These are phyloP conservation scores for Fraxinus pennsylvanica DNA, from an alignment of 257 asterid species.

Conservation along the genomic window DNA sequence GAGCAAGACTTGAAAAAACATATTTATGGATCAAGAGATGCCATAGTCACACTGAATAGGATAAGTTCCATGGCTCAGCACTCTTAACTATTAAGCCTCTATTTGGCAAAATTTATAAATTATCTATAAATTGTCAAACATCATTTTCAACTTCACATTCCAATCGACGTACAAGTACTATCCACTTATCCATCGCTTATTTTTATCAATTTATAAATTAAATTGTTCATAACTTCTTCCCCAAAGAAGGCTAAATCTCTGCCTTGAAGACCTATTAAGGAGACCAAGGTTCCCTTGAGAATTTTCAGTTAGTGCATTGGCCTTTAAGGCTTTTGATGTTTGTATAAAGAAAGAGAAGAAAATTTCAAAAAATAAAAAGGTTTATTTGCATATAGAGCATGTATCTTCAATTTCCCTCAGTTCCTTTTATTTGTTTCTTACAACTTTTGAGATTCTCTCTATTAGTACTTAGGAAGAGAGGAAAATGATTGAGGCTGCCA, in stretches of 20 bases:
- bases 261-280: neutral
- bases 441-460: neutral
- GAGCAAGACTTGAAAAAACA: neutral
- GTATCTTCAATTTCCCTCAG: neutral
- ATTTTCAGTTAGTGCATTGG: neutral
- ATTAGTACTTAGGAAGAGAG: constrained; percentile 1
- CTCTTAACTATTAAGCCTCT: neutral
- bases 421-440: neutral
- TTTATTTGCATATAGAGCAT: neutral
- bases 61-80: neutral
- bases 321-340: neutral
- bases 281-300: neutral
- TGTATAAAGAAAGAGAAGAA: neutral
- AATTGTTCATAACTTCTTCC: no score
- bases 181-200: no score
- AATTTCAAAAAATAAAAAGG: neutral
- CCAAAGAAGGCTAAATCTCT: neutral
- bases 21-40: neutral
- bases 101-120: no score
- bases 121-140: no score
- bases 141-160: no score
- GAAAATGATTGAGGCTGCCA: neutral
- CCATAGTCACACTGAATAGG: neutral
- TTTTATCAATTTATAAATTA: no score
- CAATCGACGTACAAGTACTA: no score